Evolutionary conservation across 2,329 filamentous ascomycete species (phyloP).

Genomic region (Fusarium agapanthi): DNA sequence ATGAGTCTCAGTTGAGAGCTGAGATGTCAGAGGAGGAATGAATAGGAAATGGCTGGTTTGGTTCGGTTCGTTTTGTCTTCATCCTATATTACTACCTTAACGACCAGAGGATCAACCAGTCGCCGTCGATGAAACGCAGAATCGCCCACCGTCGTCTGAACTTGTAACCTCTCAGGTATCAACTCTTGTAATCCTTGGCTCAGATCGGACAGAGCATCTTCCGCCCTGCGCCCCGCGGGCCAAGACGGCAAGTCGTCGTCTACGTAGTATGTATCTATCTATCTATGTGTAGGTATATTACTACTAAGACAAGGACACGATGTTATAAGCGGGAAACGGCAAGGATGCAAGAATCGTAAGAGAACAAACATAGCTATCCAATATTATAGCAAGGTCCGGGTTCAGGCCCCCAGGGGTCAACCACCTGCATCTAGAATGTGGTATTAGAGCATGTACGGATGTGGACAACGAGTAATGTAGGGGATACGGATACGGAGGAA

Average conservation of each 20-base stretch:
- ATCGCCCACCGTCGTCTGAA: conserved; percentile 7
- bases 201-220: conserved; percentile 5
- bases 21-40: neutral
- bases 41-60: neutral
- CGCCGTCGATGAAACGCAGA: conserved; percentile 3
- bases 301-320: conserved; percentile 20
- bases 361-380: neutral
- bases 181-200: conserved; percentile 13
- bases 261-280: neutral
- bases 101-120: neutral
- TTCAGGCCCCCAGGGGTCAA: neutral
- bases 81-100: neutral
- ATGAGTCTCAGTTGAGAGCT: neutral
- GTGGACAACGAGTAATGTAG: neutral
- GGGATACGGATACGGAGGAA: neutral
- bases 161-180: conserved; percentile 7
- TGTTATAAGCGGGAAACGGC: neutral
- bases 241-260: conserved; percentile 3
- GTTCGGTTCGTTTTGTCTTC: neutral
- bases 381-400: conserved; percentile 1
- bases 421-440: neutral
- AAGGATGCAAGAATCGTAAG: conserved; percentile 8
- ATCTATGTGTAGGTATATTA: neutral
- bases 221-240: conserved; percentile 15
- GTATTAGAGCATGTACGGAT: neutral